Conservation (phyloP, 805 yeast genomes). For the Zygotorulaspora florentina region DNA sequence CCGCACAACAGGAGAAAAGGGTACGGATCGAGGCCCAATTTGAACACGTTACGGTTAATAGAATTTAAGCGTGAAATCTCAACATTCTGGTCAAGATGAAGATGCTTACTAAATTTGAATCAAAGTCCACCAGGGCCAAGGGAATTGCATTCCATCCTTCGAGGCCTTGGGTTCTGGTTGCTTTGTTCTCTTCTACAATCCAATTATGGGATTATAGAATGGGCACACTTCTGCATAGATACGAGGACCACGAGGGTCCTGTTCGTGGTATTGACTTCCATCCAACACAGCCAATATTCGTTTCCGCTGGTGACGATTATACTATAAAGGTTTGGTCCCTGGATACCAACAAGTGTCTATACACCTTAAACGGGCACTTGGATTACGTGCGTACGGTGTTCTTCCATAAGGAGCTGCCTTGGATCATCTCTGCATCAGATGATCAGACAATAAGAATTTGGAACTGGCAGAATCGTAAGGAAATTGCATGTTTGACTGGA, state of each 20-base stretch:
- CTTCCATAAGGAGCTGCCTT: slow-evolving; percentile 94
- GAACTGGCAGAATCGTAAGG: slow-evolving; percentile 99
- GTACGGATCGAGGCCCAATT: not conserved
- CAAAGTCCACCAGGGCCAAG: slow-evolving; percentile 95
- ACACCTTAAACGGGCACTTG: slow-evolving; percentile 88
- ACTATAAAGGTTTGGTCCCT: slow-evolving; percentile 94
- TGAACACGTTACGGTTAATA: slow-evolving; percentile 4
- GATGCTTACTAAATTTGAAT: slow-evolving; percentile 88
- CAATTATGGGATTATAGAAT: slow-evolving; percentile 99
- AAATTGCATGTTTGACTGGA: slow-evolving; percentile 94
- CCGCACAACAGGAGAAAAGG: not conserved
- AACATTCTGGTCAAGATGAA: slow-evolving; percentile 51
- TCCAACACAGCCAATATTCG: slow-evolving; percentile 96
- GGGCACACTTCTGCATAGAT: slow-evolving; percentile 95
- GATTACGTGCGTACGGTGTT: slow-evolving; percentile 93
- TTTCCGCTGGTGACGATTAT: slow-evolving; percentile 96
- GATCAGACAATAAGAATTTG: slow-evolving; percentile 98
- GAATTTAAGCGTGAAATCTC: not conserved
- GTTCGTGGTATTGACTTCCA: slow-evolving; percentile 94
- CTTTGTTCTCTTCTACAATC: slow-evolving; percentile 95
- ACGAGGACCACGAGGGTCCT: slow-evolving; percentile 98
- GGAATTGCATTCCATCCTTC: slow-evolving; percentile 94
- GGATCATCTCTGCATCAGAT: slow-evolving; percentile 94
- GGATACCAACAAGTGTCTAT: slow-evolving; percentile 83
- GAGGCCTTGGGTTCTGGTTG: slow-evolving; percentile 93